Evolutionary conservation across 768 basidiomycete species (phyloP).

Genomic region (Lentinula raphanica): DNA sequence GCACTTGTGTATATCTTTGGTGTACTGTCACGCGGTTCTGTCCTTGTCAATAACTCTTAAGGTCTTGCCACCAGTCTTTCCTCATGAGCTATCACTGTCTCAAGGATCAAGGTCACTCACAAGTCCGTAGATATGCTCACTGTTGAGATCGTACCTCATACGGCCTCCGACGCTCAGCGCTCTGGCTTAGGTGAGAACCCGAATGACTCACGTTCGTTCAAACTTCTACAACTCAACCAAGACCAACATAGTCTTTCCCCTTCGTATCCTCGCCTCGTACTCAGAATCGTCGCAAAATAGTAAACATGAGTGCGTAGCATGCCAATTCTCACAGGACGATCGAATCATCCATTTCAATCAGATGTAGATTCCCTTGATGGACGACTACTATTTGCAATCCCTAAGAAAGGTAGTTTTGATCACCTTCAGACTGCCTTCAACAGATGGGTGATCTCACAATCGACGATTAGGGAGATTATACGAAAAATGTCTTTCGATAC

Average conservation of each 20-base stretch:
- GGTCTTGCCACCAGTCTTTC: background rate
- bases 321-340: background rate
- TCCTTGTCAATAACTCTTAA: background rate
- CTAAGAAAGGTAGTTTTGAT: conserved; percentile 78
- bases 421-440: background rate
- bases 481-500: conserved; percentile 82
- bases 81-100: too few species aligned
- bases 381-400: conserved; percentile 88
- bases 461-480: conserved; percentile 69
- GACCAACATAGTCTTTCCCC: background rate
- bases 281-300: background rate
- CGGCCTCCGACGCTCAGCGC: background rate
- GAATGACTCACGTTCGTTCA: background rate
- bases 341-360: conserved; percentile 13
- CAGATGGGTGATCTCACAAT: background rate
- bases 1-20: background rate
- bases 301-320: background rate
- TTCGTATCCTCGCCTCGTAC: background rate
- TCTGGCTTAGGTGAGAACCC: background rate
- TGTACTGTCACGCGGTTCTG: background rate
- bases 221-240: background rate
- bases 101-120: too few species aligned
- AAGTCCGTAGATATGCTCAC: too few species aligned
- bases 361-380: conserved; percentile 80
- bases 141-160: too few species aligned